Conservation (phyloP, 2,329 filamentous ascomycete genomes). For the Penicillium rolfsii region DNA sequence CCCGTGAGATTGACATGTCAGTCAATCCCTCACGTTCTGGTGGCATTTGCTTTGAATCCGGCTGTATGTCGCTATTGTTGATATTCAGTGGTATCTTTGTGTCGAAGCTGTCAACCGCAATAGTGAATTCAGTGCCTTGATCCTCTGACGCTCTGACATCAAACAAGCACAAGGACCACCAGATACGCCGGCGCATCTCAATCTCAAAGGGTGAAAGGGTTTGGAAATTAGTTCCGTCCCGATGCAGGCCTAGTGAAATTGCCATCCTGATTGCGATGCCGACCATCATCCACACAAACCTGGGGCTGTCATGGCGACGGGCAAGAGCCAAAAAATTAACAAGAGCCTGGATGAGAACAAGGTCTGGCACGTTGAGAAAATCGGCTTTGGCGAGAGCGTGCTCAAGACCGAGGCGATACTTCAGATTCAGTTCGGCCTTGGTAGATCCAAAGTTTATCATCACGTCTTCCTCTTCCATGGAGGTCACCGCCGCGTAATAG, state of each 20-base stretch:
- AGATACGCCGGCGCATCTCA: slow-evolving; percentile 44
- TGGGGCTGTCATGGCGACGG: slow-evolving; percentile 28
- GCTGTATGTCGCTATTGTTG: slow-evolving; percentile 53
- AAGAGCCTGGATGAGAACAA: slow-evolving; percentile 25
- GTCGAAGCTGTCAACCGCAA: slow-evolving; percentile 62
- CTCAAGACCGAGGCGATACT: slow-evolving; percentile 27
- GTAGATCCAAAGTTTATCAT: slow-evolving; percentile 24
- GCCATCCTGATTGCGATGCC: slow-evolving; percentile 27
- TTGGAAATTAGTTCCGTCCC: slow-evolving; percentile 25
- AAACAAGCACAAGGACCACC: slow-evolving; percentile 52
- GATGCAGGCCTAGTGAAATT: slow-evolving; percentile 26
- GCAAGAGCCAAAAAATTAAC: slow-evolving; percentile 24
- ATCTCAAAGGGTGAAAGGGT: slow-evolving; percentile 57
- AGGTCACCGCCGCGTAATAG: slow-evolving; percentile 60
- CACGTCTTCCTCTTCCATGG: slow-evolving; percentile 61
- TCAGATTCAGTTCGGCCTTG: slow-evolving; percentile 27
- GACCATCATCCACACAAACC: slow-evolving; percentile 32
- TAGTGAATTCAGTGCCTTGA: slow-evolving; percentile 65
- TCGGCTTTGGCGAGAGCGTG: slow-evolving; percentile 28
- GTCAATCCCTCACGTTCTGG: slow-evolving; percentile 56
- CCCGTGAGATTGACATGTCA: slow-evolving; percentile 53
- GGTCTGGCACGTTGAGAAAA: slow-evolving; percentile 25
- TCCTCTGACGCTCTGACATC: slow-evolving; percentile 66
- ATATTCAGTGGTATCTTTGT: slow-evolving; percentile 57
- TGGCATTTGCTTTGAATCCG: slow-evolving; percentile 54